A percentile compares a stretch with the other conserved stretches of the same genome.
phyloP scores from a whole-genome alignment of 495 filamentous ascomycete genomes.

The Aspergillus bridgeri region DNA sequence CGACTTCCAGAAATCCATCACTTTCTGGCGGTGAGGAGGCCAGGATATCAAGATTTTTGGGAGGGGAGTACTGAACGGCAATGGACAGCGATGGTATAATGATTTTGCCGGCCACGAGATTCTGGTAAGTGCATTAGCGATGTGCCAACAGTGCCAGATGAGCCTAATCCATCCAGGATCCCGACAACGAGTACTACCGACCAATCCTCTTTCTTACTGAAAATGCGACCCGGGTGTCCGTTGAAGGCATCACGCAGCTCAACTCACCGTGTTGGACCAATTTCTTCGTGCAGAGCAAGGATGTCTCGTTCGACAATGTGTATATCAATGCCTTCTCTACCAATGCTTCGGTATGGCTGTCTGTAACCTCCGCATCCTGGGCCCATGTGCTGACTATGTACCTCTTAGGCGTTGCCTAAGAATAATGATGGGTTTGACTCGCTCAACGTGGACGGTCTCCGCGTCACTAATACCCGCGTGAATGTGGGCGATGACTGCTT shows the following conservation, averaged over 20 bases:
- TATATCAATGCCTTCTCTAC: conserved; percentile 52
- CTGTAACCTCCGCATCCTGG: neutral
- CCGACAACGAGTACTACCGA: conserved; percentile 49
- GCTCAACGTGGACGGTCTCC: conserved; percentile 45
- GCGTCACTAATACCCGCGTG: conserved; percentile 47
- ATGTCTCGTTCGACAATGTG: conserved; percentile 51
- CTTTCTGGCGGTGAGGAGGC: conserved; percentile 61
- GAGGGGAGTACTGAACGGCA: conserved; percentile 50
- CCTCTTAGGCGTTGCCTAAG: conserved; percentile 41
- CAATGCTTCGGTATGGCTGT: conserved; percentile 38
- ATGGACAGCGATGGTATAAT: conserved; percentile 51
- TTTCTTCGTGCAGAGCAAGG: conserved; percentile 52
- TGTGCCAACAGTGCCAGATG: neutral
- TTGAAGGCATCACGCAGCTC: conserved; percentile 53
- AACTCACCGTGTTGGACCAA: conserved; percentile 61
- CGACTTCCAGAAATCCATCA: conserved; percentile 56
- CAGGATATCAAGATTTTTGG: conserved; percentile 56
- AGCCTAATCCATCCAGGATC: conserved; percentile 32
- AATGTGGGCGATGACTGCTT: conserved; percentile 60
- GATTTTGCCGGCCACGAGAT: conserved; percentile 45
- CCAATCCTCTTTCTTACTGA: conserved; percentile 56
- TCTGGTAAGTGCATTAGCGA: conserved; percentile 24
- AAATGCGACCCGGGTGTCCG: conserved; percentile 51
- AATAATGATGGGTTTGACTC: conserved; percentile 61
- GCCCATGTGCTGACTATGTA: neutral